Conservation (phyloP, 2,329 filamentous ascomycete species). For the Septoria petroselini region DNA sequence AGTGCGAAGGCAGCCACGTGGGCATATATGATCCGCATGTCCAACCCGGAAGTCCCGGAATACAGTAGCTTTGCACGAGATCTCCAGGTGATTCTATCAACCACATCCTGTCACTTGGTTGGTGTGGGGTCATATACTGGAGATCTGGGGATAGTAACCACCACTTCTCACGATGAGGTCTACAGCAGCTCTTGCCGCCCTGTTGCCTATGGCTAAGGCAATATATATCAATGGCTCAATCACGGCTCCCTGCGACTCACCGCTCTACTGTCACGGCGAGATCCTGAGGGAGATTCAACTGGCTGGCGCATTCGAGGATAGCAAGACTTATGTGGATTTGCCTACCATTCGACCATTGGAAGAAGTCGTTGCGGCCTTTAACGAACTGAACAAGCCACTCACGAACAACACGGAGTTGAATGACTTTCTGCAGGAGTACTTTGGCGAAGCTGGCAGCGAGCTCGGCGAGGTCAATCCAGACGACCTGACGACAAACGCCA, state of each 20-base stretch:
- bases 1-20: neutral
- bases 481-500: slow-evolving; percentile 55
- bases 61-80: too few species aligned
- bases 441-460: slow-evolving; percentile 62
- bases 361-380: slow-evolving; percentile 61
- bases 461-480: slow-evolving; percentile 53
- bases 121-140: neutral
- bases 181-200: slow-evolving; percentile 3
- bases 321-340: slow-evolving; percentile 66
- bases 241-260: slow-evolving; percentile 63
- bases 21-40: neutral
- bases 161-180: slow-evolving; percentile 1
- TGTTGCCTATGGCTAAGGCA: slow-evolving; percentile 33
- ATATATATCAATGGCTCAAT: slow-evolving; percentile 61
- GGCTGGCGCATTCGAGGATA: slow-evolving; percentile 62
- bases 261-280: slow-evolving; percentile 65
- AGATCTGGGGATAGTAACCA: neutral
- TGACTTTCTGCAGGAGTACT: slow-evolving; percentile 61
- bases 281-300: slow-evolving; percentile 62
- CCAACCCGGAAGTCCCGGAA: neutral
- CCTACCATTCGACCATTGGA: slow-evolving; percentile 59
- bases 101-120: neutral
- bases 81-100: too few species aligned
- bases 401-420: slow-evolving; percentile 62
- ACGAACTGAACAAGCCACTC: slow-evolving; percentile 58